Conservation (phyloP, 306 rosid genomes). For the Abrus precatorius region DNA sequence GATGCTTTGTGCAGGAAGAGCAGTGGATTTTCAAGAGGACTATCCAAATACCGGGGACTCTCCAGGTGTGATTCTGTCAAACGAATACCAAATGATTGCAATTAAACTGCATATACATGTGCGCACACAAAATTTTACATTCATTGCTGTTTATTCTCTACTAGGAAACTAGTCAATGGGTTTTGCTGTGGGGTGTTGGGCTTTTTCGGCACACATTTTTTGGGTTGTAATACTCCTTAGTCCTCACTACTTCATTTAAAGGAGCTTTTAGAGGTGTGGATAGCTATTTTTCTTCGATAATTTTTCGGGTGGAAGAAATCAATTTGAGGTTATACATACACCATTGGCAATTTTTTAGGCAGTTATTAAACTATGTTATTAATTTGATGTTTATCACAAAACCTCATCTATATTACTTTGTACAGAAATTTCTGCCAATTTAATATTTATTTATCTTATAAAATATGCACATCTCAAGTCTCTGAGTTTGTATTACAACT, state of each 20-base stretch:
- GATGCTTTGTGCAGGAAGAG: conserved; percentile 70
- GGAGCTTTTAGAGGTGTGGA: neutral
- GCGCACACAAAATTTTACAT: neutral
- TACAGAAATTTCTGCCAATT: neutral
- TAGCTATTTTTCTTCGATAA: neutral
- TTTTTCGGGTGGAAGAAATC: neutral
- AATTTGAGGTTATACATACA: neutral
- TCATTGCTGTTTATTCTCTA: neutral
- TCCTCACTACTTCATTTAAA: neutral
- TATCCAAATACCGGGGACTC: conserved; percentile 83
- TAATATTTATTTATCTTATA: neutral
- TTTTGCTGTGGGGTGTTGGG: neutral
- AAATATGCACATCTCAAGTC: neutral
- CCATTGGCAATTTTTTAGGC: neutral
- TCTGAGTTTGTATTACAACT: neutral
- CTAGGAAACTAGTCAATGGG: neutral
- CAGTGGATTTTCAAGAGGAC: conserved; percentile 87
- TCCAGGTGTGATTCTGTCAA: conserved; percentile 62
- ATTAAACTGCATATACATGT: neutral
- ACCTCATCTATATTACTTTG: neutral
- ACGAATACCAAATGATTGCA: neutral
- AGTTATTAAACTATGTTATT: neutral
- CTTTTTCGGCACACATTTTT: neutral
- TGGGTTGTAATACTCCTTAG: neutral
- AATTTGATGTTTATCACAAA: neutral